Evolutionary conservation across 1,139 yeast genomes (phyloP).

Genomic region (Taphrina wiesneri): DNA sequence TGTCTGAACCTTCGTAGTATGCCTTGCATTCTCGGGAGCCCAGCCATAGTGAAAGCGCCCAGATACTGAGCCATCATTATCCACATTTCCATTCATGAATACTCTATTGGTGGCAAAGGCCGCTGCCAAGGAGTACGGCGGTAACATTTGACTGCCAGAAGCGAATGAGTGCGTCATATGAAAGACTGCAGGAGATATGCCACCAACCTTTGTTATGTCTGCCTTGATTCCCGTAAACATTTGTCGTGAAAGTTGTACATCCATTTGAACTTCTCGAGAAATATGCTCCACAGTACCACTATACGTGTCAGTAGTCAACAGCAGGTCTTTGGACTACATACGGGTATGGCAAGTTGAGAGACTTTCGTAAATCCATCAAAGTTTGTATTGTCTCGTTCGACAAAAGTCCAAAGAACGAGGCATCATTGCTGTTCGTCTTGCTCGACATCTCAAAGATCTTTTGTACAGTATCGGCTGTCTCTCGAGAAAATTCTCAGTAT

Average conservation of each 20-base stretch:
- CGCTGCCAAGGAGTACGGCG: constrained; percentile 90
- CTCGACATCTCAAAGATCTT: not conserved
- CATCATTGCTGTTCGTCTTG: not conserved
- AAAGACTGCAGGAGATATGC: constrained; percentile 83
- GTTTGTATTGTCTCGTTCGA: constrained; percentile 3
- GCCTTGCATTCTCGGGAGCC: constrained; percentile 57
- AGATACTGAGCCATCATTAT: constrained; percentile 66
- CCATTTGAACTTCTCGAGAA: constrained; percentile 33
- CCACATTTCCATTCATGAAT: constrained; percentile 36
- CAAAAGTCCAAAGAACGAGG: not conserved
- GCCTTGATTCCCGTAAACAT: constrained; percentile 96
- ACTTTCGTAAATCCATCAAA: constrained; percentile 18
- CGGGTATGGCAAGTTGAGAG: constrained; percentile 29
- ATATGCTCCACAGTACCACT: constrained; percentile 33
- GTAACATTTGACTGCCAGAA: constrained; percentile 75
- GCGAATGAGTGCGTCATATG: constrained; percentile 95
- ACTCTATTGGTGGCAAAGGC: constrained; percentile 73
- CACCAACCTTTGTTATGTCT: constrained; percentile 88
- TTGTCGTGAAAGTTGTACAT: constrained; percentile 32
- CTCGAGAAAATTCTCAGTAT: not conserved
- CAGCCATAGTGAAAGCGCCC: constrained; percentile 94
- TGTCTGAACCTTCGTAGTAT: constrained; percentile 79
- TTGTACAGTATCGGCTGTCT: not conserved
- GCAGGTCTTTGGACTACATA: not conserved
- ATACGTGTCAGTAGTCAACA: not conserved